Percentiles rank a stretch among this genome's conserved stretches.
Conservation (phyloP, 495 filamentous ascomycete species). For the Poronia punctata region DNA sequence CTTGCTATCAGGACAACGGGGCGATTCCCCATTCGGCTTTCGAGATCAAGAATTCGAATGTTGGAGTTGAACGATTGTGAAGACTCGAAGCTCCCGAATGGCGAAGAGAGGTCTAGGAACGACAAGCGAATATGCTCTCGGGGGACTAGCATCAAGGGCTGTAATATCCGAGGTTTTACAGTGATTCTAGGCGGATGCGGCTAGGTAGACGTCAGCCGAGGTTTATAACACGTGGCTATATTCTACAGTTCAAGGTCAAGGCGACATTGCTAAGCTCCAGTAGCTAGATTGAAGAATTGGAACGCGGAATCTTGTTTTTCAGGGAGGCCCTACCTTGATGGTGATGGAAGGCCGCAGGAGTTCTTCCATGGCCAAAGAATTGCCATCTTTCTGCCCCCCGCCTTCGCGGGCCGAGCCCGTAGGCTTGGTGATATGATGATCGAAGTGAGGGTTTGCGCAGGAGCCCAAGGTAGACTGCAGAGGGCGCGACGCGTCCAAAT, state of each 20-base stretch:
- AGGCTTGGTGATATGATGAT: constrained; percentile 4
- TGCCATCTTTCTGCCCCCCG: constrained; percentile 24
- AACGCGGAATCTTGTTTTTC: neutral
- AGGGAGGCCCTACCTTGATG: constrained; percentile 33
- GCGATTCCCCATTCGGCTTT: constrained; percentile 42
- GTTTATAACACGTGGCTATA: too few species aligned
- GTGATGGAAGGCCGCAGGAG: constrained; percentile 41
- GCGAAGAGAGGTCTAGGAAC: constrained; percentile 50
- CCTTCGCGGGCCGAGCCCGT: constrained; percentile 1
- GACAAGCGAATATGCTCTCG: constrained; percentile 54
- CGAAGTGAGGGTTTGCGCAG: constrained; percentile 22
- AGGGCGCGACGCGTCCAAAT: constrained; percentile 33
- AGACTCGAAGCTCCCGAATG: constrained; percentile 43
- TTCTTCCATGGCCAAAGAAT: constrained; percentile 34
- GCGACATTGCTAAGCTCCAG: too few species aligned
- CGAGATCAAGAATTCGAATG: constrained; percentile 55
- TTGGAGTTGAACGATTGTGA: constrained; percentile 52
- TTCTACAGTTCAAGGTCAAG: neutral
- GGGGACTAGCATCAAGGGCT: constrained; percentile 54
- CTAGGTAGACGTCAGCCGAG: constrained; percentile 31
- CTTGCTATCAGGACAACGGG: constrained; percentile 61
- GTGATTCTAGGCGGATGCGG: constrained; percentile 50
- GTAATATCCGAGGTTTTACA: constrained; percentile 51
- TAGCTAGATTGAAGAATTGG: too few species aligned
- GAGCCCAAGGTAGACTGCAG: constrained; percentile 22